Evolutionary conservation across 768 basidiomycete species (phyloP).

Genomic region (Tylopilus felleus): DNA sequence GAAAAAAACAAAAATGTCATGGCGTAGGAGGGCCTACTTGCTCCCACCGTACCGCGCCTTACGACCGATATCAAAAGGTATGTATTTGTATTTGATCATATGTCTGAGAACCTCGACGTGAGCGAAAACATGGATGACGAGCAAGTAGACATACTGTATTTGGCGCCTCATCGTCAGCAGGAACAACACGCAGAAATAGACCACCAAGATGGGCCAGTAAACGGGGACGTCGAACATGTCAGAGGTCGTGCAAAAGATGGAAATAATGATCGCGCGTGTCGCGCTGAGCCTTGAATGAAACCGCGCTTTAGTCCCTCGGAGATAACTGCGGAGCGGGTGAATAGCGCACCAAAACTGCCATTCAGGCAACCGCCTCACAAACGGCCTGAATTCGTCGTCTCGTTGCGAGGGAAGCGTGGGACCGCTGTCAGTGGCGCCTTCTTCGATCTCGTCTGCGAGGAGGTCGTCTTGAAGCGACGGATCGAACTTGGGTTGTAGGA

Average conservation of each 20-base stretch:
- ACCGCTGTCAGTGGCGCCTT: constrained; percentile 66
- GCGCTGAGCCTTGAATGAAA: constrained; percentile 71
- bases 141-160: constrained; percentile 69
- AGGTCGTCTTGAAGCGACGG: constrained; percentile 93
- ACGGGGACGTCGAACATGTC: constrained; percentile 93
- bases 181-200: constrained; percentile 96
- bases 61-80: constrained; percentile 93
- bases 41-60: constrained; percentile 80
- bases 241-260: constrained; percentile 77
- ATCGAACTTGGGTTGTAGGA: constrained; percentile 97
- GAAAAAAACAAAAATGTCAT: constrained; percentile 3
- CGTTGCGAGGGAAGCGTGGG: constrained; percentile 60
- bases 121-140: neutral
- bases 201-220: constrained; percentile 97
- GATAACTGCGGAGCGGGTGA: neutral
- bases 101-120: constrained; percentile 52
- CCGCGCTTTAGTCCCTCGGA: neutral
- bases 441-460: constrained; percentile 92
- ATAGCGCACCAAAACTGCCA: constrained; percentile 89
- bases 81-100: constrained; percentile 98
- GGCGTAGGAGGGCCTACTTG: constrained; percentile 33
- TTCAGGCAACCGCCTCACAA: constrained; percentile 91
- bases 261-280: constrained; percentile 83
- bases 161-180: constrained; percentile 93
- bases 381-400: constrained; percentile 97